Conservation (phyloP, 2,329 filamentous ascomycete species). For the Cytospora paraplurivora region DNA sequence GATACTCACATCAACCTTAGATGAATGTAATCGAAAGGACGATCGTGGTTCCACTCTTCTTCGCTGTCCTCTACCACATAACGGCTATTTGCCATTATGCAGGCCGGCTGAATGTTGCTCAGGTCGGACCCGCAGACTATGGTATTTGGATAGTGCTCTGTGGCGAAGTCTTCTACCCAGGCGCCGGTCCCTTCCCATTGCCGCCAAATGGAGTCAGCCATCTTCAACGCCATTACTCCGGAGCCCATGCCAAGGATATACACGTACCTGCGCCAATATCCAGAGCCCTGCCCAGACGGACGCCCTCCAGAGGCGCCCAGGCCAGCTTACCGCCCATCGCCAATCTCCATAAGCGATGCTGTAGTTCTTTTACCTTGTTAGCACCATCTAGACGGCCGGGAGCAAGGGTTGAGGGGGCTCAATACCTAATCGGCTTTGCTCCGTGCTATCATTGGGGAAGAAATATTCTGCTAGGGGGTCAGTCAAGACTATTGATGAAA, state of each 20-base stretch:
- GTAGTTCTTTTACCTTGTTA: not conserved
- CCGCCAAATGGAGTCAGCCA: conserved; percentile 32
- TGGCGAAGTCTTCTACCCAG: conserved; percentile 69
- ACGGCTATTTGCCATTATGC: conserved; percentile 72
- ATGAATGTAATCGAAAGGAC: conserved; percentile 57
- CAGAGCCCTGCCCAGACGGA: not conserved
- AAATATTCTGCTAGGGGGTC: not conserved
- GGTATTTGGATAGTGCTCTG: conserved; percentile 58
- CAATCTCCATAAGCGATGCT: not conserved
- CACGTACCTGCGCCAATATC: not conserved
- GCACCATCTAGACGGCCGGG: not conserved
- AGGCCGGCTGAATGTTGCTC: conserved; percentile 65
- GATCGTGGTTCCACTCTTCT: conserved; percentile 53
- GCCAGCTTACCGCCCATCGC: not conserved
- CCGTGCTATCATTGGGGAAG: not conserved
- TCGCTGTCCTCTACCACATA: conserved; percentile 71
- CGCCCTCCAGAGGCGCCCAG: not conserved
- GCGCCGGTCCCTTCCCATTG: conserved; percentile 55
- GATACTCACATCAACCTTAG: conserved; percentile 42
- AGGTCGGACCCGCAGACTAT: conserved; percentile 65
- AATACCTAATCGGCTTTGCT: not conserved
- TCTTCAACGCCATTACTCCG: not conserved
- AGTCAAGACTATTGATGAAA: not conserved
- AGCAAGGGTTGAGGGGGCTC: not conserved
- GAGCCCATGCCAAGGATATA: not conserved